Evolutionary conservation across 2,329 filamentous ascomycete species (phyloP), one percentile per base, ranked within the genome.

Genomic region (Fulvia fulva): DNA sequence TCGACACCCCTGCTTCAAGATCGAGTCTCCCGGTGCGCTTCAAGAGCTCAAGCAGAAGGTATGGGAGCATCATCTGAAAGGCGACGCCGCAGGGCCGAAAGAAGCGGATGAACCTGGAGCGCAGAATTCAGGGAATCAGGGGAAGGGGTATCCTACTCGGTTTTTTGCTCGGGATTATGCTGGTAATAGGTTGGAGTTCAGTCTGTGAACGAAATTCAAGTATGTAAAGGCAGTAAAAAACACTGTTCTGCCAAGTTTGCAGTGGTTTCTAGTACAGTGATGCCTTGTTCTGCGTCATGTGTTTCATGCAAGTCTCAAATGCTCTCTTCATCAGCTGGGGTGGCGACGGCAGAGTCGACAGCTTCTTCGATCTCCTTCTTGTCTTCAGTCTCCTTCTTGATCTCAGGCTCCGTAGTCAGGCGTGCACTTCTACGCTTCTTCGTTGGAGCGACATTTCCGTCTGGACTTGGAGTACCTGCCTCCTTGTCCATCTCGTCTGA

Each of bases 1-100:
- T 2, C 76, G 82, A 1, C 84, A 87, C 64, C 82, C 83, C 2
- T 87, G 84, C 70, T 86, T 87, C 64, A 77, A 75, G 37, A 64
- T 87, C 2, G 75, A 70, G 1, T 78, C 74, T 12, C 70, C 66
- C 1, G 79, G 83, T 26, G 75, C 76, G n/a, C 70, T 87, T 49
- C 63, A 76, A 11, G 65, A 69, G 57, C 66, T 87, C 62, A 77
- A 80, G 64, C 65, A 72, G 58, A 73, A 71, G 50, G 75, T 87
- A 16, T 84, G 77, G 73, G 77, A 77, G 37, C 83, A 86, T 68
- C 76, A 75, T 61, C 66, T 77, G 54, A 68, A 68, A 0, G 81
- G 81, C 0, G 80, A 79, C 0, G 69, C 74, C 2, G 77, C 77
- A 0, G 81, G 82, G 3, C 84, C 84, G 0, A 69, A 70, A 57